phyloP scores from a whole-genome alignment of 371 early-diverging fungal genomes.

The Apophysomyces sp. region DNA sequence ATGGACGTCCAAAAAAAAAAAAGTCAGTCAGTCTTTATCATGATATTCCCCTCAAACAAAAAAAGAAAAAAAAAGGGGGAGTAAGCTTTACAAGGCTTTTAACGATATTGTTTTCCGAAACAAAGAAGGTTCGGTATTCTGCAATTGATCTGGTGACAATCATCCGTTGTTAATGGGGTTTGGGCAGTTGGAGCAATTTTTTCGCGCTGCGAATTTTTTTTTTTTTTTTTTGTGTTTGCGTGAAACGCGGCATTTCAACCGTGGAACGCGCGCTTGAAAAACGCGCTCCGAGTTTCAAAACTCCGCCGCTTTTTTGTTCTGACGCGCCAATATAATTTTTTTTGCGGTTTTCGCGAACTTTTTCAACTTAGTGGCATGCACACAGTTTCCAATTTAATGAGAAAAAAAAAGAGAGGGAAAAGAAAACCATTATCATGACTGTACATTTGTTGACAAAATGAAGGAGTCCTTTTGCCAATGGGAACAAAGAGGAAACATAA shows the following conservation, averaged over 20 bases:
- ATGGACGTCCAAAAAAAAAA: too few species aligned
- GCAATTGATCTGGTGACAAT: too few species aligned
- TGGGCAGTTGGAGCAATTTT: too few species aligned
- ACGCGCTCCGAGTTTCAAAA: background rate
- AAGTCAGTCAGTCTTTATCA: too few species aligned
- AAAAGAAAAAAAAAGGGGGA: background rate
- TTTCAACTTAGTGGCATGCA: background rate
- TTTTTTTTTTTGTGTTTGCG: background rate
- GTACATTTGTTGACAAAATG: constrained; percentile 1
- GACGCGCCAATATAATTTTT: background rate
- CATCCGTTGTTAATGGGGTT: too few species aligned
- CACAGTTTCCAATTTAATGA: constrained; percentile 2
- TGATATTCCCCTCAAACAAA: too few species aligned
- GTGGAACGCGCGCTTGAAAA: constrained; percentile 1
- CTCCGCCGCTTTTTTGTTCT: background rate
- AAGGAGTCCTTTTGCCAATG: background rate
- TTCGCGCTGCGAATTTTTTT: too few species aligned
- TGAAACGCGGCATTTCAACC: background rate
- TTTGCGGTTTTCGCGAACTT: background rate
- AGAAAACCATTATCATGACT: constrained; percentile 1
- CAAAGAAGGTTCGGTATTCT: too few species aligned
- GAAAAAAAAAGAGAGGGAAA: background rate
- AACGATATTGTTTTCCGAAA: too few species aligned
- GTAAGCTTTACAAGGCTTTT: too few species aligned
- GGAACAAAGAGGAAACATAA: constrained; percentile 1